phyloP scores from a whole-genome alignment of 2,329 filamentous ascomycete genomes.

The Parastagonospora avenae region DNA sequence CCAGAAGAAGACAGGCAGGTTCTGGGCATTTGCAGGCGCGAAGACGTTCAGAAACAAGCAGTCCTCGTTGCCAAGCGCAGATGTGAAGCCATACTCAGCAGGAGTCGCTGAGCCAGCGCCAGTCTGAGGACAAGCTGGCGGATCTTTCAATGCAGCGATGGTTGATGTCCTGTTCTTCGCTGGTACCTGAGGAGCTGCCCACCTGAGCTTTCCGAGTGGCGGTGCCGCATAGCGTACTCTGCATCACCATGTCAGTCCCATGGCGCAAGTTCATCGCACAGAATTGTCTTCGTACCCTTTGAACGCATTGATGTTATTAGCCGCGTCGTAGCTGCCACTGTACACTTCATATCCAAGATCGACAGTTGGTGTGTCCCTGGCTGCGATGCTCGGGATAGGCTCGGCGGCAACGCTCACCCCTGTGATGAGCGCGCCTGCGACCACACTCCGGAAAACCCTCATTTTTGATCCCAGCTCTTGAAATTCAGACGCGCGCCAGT shows the following conservation, averaged over 20 bases:
- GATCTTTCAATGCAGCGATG: conserved; percentile 52
- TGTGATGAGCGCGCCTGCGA: conserved; percentile 26
- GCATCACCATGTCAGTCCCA: conserved; percentile 30
- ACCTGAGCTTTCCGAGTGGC: conserved; percentile 58
- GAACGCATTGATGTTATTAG: conserved; percentile 36
- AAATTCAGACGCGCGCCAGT: conserved; percentile 4
- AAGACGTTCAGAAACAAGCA: conserved; percentile 50
- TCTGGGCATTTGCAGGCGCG: conserved; percentile 49
- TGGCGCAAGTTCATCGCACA: background rate
- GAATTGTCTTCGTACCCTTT: conserved; percentile 31
- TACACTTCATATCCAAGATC: conserved; percentile 42
- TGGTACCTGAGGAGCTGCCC: conserved; percentile 56
- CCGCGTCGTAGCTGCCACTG: conserved; percentile 29
- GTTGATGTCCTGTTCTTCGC: conserved; percentile 46
- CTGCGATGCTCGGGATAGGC: conserved; percentile 23
- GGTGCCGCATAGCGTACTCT: conserved; percentile 57
- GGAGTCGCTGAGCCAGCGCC: conserved; percentile 34
- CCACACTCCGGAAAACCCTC: conserved; percentile 11
- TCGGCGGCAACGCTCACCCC: conserved; percentile 18
- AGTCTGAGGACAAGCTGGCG: conserved; percentile 41
- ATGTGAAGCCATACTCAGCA: conserved; percentile 36
- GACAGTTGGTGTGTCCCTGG: conserved; percentile 27
- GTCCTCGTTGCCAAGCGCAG: conserved; percentile 45
- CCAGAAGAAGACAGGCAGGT: conserved; percentile 61
- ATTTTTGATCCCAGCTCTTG: conserved; percentile 15